Conservation (phyloP, 768 basidiomycete species). For the Pleurotus tuoliensis region DNA sequence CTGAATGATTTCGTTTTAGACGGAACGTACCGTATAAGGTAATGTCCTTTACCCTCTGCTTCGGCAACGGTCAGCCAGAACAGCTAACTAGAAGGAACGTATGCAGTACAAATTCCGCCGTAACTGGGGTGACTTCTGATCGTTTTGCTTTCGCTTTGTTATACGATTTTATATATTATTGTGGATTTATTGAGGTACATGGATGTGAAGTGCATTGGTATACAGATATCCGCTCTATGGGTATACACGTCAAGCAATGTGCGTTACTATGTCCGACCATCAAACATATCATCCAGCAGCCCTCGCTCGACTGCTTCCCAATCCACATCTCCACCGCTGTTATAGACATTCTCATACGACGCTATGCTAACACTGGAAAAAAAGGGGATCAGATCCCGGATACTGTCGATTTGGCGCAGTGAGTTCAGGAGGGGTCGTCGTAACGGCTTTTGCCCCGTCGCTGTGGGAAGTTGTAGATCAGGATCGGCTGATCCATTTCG, state of each 20-base stretch:
- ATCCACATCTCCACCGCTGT: slow-evolving; percentile 75
- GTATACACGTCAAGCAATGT: slow-evolving; percentile 8
- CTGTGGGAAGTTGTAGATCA: slow-evolving; percentile 20
- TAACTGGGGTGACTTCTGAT: slow-evolving; percentile 83
- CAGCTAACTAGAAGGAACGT: slow-evolving; percentile 50
- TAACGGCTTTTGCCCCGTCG: slow-evolving; percentile 41
- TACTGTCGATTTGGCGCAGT: slow-evolving; percentile 74
- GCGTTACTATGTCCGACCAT: slow-evolving; percentile 48
- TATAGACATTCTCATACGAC: slow-evolving; percentile 89
- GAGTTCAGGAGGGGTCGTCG: slow-evolving; percentile 72
- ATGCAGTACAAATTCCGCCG: slow-evolving; percentile 89
- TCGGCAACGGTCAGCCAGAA: slow-evolving; percentile 18
- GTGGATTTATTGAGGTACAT: slow-evolving; percentile 3
- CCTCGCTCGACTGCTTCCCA: slow-evolving; percentile 86
- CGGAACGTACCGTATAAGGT: slow-evolving; percentile 91
- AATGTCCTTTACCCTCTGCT: slow-evolving; percentile 14
- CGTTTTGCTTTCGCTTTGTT: neutral
- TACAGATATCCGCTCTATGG: slow-evolving; percentile 5
- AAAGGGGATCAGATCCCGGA: slow-evolving; percentile 85
- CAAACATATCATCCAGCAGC: slow-evolving; percentile 87
- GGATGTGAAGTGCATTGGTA: slow-evolving; percentile 5
- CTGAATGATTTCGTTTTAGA: neutral
- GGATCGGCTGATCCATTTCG: slow-evolving; percentile 20
- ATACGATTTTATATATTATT: slow-evolving; percentile 1
- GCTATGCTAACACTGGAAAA: slow-evolving; percentile 86